Conservation (phyloP, 192 early-diverging fungal species). For the Rhizophagus sp. region DNA sequence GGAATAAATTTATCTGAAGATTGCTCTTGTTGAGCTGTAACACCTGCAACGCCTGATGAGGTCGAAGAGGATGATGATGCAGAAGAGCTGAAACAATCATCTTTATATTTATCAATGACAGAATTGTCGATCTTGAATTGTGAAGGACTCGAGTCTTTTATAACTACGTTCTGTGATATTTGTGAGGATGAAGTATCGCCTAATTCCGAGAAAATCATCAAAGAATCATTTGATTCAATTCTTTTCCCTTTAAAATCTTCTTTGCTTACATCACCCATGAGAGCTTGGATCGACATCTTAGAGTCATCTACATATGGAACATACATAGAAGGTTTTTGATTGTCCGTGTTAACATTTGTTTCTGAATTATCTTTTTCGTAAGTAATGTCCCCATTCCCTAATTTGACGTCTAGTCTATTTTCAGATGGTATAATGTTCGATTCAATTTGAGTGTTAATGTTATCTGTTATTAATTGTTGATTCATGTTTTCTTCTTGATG, state of each 20-base stretch:
- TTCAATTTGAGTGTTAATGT: background rate
- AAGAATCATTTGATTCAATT: background rate
- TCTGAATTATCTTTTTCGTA: background rate
- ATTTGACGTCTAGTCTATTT: background rate
- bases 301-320: background rate
- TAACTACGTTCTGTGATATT: background rate
- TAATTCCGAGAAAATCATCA: background rate
- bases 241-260: background rate
- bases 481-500: background rate
- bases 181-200: background rate
- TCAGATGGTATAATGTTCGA: background rate
- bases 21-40: background rate
- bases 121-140: background rate
- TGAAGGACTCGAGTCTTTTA: background rate
- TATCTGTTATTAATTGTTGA: background rate
- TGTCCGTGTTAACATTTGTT: background rate
- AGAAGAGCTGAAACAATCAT: background rate
- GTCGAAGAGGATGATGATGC: background rate
- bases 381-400: background rate
- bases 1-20: background rate
- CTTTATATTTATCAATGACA: background rate
- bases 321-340: background rate
- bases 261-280: background rate
- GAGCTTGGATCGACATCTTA: background rate
- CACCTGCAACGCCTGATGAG: background rate